Conservation (phyloP, 768 basidiomycete genomes). For the Brasilioporus rufonigricans region DNA sequence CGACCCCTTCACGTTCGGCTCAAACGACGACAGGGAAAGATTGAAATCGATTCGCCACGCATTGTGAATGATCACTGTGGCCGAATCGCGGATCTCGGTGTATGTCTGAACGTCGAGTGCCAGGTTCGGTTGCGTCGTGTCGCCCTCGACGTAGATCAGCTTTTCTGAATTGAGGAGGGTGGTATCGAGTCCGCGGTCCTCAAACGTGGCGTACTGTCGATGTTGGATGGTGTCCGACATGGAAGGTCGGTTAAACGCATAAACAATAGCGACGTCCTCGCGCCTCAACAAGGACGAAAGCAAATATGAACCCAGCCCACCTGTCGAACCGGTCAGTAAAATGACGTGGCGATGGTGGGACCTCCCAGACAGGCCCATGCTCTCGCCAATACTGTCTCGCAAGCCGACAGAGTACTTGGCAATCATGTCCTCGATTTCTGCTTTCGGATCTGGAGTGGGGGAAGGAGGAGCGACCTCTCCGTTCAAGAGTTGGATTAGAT, state of each 20-base stretch:
- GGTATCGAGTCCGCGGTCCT: conserved; percentile 27
- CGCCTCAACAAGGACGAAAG: conserved; percentile 36
- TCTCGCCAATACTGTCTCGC: conserved; percentile 32
- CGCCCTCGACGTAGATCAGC: conserved; percentile 30
- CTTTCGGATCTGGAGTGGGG: conserved; percentile 3
- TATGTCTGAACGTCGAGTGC: conserved; percentile 27
- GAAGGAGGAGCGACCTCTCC: too few species aligned
- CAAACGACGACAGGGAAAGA: conserved; percentile 43
- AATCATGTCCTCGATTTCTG: conserved; percentile 35
- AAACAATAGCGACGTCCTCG: conserved; percentile 30
- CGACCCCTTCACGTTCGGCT: too few species aligned
- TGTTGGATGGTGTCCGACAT: conserved; percentile 8
- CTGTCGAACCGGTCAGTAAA: conserved; percentile 35
- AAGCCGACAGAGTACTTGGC: too few species aligned
- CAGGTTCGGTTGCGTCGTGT: conserved; percentile 20
- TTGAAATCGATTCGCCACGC: conserved; percentile 55
- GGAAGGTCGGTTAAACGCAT: conserved; percentile 29
- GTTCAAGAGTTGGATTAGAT: too few species aligned
- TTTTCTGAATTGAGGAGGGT: conserved; percentile 22
- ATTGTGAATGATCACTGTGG: too few species aligned
- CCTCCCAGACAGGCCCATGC: neutral
- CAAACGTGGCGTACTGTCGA: conserved; percentile 24
- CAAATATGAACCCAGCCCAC: conserved; percentile 35
- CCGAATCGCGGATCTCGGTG: too few species aligned
- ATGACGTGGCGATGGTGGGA: neutral